These are phyloP conservation scores for Metschnikowia vanudenii DNA, from an alignment of 805 yeast genomes.

Conservation along the genomic window DNA sequence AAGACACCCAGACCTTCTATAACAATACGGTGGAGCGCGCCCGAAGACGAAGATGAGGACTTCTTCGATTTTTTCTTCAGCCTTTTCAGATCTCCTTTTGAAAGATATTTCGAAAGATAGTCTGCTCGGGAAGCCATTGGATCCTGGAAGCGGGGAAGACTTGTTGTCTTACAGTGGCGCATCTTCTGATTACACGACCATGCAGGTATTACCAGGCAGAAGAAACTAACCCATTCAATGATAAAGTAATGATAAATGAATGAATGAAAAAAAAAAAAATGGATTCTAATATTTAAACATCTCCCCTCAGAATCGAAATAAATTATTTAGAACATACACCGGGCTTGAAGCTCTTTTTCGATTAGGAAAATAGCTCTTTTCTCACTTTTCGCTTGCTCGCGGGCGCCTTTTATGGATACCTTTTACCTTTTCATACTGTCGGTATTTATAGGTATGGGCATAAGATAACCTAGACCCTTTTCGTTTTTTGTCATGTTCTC, in stretches of 20 bases:
- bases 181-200: too few species aligned
- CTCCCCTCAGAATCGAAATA: too few species aligned
- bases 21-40: conserved; percentile 6
- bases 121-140: conserved; percentile 28
- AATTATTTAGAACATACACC: too few species aligned
- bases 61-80: conserved; percentile 17
- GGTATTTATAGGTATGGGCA: too few species aligned
- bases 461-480: not conserved
- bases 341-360: not conserved
- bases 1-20: conserved; percentile 13
- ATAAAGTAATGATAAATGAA: too few species aligned
- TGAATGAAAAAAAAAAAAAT: too few species aligned
- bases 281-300: too few species aligned
- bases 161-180: too few species aligned
- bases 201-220: too few species aligned
- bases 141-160: not conserved
- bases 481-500: not conserved
- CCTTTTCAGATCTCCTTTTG: conserved; percentile 19
- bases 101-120: conserved; percentile 32
- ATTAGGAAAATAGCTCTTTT: not conserved
- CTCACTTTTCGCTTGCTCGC: not conserved
- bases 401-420: too few species aligned
- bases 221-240: too few species aligned
- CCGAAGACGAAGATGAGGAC: not conserved
- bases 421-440: not conserved